Conservation (phyloP, 2,329 filamentous ascomycete species). For the Fusarium annulatum region DNA sequence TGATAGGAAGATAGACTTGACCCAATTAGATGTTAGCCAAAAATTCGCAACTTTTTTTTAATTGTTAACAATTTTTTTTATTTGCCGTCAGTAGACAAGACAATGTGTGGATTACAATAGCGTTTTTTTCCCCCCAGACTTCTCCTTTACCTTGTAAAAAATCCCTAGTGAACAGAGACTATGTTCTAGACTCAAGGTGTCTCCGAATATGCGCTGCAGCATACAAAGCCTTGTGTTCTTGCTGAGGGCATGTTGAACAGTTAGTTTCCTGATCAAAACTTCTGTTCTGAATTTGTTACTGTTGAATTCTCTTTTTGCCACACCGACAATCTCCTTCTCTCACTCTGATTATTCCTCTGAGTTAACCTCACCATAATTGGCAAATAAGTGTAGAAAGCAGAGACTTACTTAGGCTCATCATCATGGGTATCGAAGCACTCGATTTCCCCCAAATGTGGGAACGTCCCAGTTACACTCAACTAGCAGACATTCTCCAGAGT, state of each 20-base stretch:
- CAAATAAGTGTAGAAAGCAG: not conserved
- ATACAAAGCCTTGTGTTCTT: slow-evolving; percentile 24
- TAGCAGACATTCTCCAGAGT: slow-evolving; percentile 73
- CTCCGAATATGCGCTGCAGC: slow-evolving; percentile 28
- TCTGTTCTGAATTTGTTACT: not conserved
- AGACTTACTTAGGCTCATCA: not conserved
- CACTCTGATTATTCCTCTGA: not conserved
- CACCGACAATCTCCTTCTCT: slow-evolving; percentile 4
- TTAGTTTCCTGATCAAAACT: slow-evolving; percentile 3
- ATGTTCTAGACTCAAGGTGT: slow-evolving; percentile 20
- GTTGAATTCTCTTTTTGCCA: slow-evolving; percentile 11
- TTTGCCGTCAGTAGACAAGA: slow-evolving; percentile 10
- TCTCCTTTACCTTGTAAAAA: slow-evolving; percentile 8
- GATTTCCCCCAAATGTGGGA: slow-evolving; percentile 88
- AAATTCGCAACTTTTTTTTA: slow-evolving; percentile 11
- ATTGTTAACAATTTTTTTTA: slow-evolving; percentile 14
- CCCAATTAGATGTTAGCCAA: slow-evolving; percentile 29
- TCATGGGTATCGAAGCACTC: slow-evolving; percentile 50
- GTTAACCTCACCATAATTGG: not conserved
- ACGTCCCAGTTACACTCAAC: slow-evolving; percentile 72
- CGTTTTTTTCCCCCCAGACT: slow-evolving; percentile 16
- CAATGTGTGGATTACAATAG: slow-evolving; percentile 17
- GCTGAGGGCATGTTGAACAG: not conserved
- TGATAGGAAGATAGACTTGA: slow-evolving; percentile 9
- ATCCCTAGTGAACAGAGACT: slow-evolving; percentile 10